phyloP scores from a whole-genome alignment of 1,139 yeast species.

The Sugiyamaella neomexicana region DNA sequence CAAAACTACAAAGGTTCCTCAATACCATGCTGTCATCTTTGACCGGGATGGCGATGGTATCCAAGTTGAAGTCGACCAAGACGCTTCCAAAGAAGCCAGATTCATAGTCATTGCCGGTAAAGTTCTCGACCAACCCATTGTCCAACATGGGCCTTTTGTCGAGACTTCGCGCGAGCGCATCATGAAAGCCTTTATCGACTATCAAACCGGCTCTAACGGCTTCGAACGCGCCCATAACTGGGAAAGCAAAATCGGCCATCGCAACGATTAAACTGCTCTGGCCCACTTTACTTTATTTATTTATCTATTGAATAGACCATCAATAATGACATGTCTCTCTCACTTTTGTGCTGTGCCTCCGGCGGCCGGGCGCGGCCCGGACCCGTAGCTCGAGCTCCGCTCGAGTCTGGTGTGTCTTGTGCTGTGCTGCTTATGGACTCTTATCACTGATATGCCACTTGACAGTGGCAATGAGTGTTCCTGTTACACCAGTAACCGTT shows the following conservation, averaged over 20 bases:
- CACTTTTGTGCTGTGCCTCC: not conserved
- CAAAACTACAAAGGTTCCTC: constrained; percentile 45
- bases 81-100: constrained; percentile 44
- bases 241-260: constrained; percentile 60
- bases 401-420: no score
- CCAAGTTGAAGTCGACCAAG: constrained; percentile 31
- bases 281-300: not conserved
- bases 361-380: constrained; percentile 8
- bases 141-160: constrained; percentile 90
- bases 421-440: no score
- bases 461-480: no score
- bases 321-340: not conserved
- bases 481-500: no score
- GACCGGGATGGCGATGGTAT: constrained; percentile 36
- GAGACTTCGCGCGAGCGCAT: constrained; percentile 65
- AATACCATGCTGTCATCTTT: constrained; percentile 52
- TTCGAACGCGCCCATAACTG: constrained; percentile 71
- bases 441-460: no score
- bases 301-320: constrained; percentile 3
- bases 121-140: constrained; percentile 70
- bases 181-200: constrained; percentile 67
- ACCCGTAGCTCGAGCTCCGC: not conserved
- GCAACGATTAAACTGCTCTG: constrained; percentile 14
- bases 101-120: constrained; percentile 78
- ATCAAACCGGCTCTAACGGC: constrained; percentile 66